A percentile compares a stretch with the other conserved stretches of the same genome.
phyloP scores from a whole-genome alignment of 495 filamentous ascomycete species.

The Cairneyella variabilis region DNA sequence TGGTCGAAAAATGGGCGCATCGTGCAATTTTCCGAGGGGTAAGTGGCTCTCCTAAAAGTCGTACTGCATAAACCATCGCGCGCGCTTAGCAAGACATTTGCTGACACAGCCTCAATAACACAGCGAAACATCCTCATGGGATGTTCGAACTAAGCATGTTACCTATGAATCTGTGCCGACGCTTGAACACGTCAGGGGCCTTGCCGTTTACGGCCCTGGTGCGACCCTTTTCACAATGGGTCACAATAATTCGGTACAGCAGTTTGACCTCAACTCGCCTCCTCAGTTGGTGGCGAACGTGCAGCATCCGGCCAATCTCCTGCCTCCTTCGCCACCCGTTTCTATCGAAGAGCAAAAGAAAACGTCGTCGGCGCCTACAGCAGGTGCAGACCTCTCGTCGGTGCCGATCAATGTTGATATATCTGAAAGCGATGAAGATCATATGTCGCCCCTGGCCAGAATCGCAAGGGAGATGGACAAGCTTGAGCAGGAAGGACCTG shows the following conservation, averaged over 20 bases:
- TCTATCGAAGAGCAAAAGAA: constrained; percentile 62
- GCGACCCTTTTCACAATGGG: constrained; percentile 92
- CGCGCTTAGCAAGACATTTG: constrained; percentile 32
- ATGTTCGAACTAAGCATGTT: constrained; percentile 94
- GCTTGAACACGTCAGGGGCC: constrained; percentile 70
- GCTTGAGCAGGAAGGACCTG: constrained; percentile 49
- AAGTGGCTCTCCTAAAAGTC: constrained; percentile 35
- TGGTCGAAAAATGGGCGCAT: constrained; percentile 99
- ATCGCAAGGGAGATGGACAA: constrained; percentile 59
- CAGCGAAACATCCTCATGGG: constrained; percentile 91
- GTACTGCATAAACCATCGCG: constrained; percentile 29
- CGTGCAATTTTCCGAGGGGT: constrained; percentile 90
- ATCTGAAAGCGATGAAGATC: constrained; percentile 64
- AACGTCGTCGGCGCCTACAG: constrained; percentile 34
- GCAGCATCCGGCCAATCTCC: constrained; percentile 71
- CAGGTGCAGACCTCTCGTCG: constrained; percentile 34
- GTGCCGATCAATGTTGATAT: constrained; percentile 52
- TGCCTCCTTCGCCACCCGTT: constrained; percentile 74
- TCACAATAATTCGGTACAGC: constrained; percentile 82
- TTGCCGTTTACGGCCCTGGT: constrained; percentile 84
- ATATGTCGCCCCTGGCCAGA: constrained; percentile 61
- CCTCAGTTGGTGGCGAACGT: constrained; percentile 72
- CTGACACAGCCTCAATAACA: constrained; percentile 25
- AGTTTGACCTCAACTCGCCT: constrained; percentile 87
- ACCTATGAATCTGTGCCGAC: constrained; percentile 85